A percentile compares a stretch with the other conserved stretches of the same genome.
phyloP scores from a whole-genome alignment of 495 filamentous ascomycete species.

The Aspergillus taichungensis region DNA sequence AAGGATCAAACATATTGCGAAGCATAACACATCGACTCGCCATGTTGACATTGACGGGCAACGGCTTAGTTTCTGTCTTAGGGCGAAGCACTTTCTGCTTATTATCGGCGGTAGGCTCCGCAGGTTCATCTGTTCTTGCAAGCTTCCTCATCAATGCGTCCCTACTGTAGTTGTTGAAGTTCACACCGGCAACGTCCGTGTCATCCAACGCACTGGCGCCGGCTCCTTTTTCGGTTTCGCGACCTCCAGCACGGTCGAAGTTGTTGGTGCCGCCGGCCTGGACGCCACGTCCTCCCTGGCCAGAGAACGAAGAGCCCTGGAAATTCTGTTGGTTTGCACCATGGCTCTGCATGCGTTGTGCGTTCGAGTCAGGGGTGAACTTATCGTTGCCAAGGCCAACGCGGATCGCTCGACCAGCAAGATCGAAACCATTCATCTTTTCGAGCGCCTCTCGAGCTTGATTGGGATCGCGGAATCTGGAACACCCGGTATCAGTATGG shows the following conservation, averaged over 20 bases:
- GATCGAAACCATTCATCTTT: conserved; percentile 99
- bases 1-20: conserved; percentile 89
- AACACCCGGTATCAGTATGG: conserved; percentile 4
- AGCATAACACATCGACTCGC: conserved; percentile 91
- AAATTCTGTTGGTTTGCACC: conserved; percentile 67
- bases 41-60: conserved; percentile 82
- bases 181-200: conserved; percentile 94
- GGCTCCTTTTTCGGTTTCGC: conserved; percentile 81
- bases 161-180: conserved; percentile 98
- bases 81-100: conserved; percentile 66
- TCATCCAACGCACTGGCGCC: conserved; percentile 96
- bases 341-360: conserved; percentile 74
- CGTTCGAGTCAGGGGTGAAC: conserved; percentile 96
- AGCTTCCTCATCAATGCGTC: conserved; percentile 97
- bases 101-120: conserved; percentile 50
- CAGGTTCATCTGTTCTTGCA: conserved; percentile 85
- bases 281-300: conserved; percentile 78
- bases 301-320: conserved; percentile 93
- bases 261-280: conserved; percentile 70
- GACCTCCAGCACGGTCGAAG: conserved; percentile 88
- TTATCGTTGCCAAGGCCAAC: conserved; percentile 99
- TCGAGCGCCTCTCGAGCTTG: conserved; percentile 90
- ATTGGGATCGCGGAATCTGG: conserved; percentile 82
- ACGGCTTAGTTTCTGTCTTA: conserved; percentile 70
- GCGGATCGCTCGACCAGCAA: conserved; percentile 93